phyloP scores from a whole-genome alignment of 208 protist species.

The Trypanosoma cruzi region DNA sequence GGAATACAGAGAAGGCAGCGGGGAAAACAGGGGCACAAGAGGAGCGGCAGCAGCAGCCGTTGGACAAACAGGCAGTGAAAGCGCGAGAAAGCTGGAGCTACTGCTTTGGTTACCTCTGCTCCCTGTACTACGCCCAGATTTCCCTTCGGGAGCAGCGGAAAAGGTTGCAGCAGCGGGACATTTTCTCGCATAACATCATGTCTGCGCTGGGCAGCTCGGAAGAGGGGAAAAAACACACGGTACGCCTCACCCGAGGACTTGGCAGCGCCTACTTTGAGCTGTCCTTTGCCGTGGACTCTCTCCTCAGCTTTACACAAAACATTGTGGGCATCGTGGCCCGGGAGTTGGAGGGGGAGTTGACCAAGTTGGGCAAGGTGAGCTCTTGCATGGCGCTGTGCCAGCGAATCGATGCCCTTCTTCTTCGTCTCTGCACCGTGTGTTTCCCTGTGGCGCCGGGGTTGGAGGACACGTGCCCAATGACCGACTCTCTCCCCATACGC shows the following conservation, averaged over 20 bases:
- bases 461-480: slow-evolving; percentile 26
- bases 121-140: slow-evolving; percentile 73
- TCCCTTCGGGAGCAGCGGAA: slow-evolving; percentile 70
- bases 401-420: slow-evolving; percentile 59
- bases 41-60: not conserved
- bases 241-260: slow-evolving; percentile 46
- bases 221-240: slow-evolving; percentile 24
- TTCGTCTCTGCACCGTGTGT: slow-evolving; percentile 49
- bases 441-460: slow-evolving; percentile 39
- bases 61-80: not conserved
- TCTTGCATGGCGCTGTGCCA: slow-evolving; percentile 74
- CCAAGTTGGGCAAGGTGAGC: slow-evolving; percentile 5
- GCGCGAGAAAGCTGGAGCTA: slow-evolving; percentile 75
- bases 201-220: slow-evolving; percentile 33
- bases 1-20: not conserved
- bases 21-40: not conserved
- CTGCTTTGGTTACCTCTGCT: slow-evolving; percentile 83
- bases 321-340: slow-evolving; percentile 49
- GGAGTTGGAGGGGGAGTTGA: slow-evolving; percentile 47
- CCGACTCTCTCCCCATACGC: slow-evolving; percentile 35
- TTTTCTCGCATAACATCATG: slow-evolving; percentile 39
- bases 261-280: slow-evolving; percentile 81
- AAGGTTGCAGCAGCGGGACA: slow-evolving; percentile 53
- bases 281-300: slow-evolving; percentile 71
- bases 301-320: slow-evolving; percentile 72